These are phyloP conservation scores for Posidonia australis DNA, from an alignment of 106 monocot species.

Conservation along the genomic window DNA sequence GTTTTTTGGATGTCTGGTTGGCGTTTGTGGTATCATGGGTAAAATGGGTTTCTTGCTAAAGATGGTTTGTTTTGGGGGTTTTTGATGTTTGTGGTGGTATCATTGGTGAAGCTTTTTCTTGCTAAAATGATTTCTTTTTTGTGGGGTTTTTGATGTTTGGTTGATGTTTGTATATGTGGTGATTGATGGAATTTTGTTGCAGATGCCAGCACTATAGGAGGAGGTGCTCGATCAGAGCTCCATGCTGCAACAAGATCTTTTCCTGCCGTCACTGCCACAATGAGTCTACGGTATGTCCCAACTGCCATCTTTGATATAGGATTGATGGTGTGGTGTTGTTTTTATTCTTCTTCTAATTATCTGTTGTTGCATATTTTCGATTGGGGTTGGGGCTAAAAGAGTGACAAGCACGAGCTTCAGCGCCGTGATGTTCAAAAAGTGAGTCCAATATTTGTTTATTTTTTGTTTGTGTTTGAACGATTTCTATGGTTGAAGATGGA, in stretches of 20 bases:
- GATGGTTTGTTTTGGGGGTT: background rate
- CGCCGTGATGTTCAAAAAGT: constrained; percentile 40
- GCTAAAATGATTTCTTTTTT: background rate
- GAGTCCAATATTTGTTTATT: constrained; percentile 4
- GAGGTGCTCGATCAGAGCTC: constrained; percentile 75
- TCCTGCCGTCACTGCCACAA: constrained; percentile 88
- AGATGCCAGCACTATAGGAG: constrained; percentile 68
- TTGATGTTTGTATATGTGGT: no score
- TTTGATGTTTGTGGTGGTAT: background rate
- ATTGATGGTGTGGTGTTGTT: background rate
- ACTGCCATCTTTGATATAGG: background rate
- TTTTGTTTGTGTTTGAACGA: background rate
- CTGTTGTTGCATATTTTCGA: background rate
- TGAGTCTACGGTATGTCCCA: constrained; percentile 46
- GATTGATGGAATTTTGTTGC: background rate
- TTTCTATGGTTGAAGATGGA: background rate
- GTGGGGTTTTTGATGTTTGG: background rate
- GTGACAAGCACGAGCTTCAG: constrained; percentile 44
- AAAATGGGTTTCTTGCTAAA: no score
- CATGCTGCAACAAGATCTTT: constrained; percentile 73
- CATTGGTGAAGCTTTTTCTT: background rate
- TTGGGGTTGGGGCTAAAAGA: background rate
- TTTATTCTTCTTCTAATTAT: constrained; percentile 2
- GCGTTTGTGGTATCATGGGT: no score
- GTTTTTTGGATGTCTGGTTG: no score